Conservation (phyloP, 2,329 filamentous ascomycete genomes). For the Botrytis fabae region DNA sequence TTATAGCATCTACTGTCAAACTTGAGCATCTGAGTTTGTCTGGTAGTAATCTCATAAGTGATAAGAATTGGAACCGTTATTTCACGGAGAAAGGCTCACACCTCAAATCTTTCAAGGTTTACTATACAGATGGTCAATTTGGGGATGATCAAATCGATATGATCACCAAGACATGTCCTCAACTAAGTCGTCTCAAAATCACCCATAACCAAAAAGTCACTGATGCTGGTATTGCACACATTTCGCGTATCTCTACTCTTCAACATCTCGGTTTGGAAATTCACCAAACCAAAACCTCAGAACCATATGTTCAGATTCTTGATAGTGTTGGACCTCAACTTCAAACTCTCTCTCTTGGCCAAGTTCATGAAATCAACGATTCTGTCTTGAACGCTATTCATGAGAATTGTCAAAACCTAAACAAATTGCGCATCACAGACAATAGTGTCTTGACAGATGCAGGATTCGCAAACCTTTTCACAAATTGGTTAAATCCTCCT, state of each 20-base stretch:
- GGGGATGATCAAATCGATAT: slow-evolving; percentile 65
- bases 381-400: slow-evolving; percentile 70
- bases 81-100: slow-evolving; percentile 64
- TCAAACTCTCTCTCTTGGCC: slow-evolving; percentile 74
- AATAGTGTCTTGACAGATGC: slow-evolving; percentile 75
- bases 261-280: slow-evolving; percentile 75
- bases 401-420: slow-evolving; percentile 63
- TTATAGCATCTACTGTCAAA: slow-evolving; percentile 67
- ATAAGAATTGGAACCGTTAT: slow-evolving; percentile 71
- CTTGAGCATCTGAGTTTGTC: slow-evolving; percentile 77
- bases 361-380: slow-evolving; percentile 67
- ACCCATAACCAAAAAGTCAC: slow-evolving; percentile 76
- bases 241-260: slow-evolving; percentile 63
- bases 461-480: slow-evolving; percentile 73
- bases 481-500: slow-evolving; percentile 70
- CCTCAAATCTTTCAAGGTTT: slow-evolving; percentile 72
- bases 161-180: slow-evolving; percentile 65
- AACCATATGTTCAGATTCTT: slow-evolving; percentile 62
- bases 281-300: slow-evolving; percentile 53
- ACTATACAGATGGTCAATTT: slow-evolving; percentile 81
- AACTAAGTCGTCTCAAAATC: slow-evolving; percentile 74
- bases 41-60: slow-evolving; percentile 79
- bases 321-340: slow-evolving; percentile 62
- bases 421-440: slow-evolving; percentile 78
- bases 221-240: slow-evolving; percentile 61